Evolutionary conservation across 805 yeast species (phyloP), one percentile per base, ranked within the genome.

Genomic region (Suhomyces emberorum): DNA sequence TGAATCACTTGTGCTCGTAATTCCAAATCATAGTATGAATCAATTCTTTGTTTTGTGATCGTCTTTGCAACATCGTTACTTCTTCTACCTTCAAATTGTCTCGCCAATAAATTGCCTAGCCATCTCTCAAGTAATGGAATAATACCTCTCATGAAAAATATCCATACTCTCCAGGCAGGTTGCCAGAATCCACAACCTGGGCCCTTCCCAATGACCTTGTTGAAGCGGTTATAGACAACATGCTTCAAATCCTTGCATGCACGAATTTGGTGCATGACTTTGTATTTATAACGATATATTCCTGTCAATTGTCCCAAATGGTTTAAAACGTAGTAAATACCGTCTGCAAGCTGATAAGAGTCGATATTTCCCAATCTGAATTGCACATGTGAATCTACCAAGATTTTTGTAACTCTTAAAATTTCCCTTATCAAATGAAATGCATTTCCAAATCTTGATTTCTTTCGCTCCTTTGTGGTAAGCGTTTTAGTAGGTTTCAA

Each of bases 131-230:
- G 65, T 34, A 93, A 60, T 0, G 99, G 98, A 16, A 88, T 82
- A 12, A 81, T 81, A 14, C 99, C 99, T 48, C 98, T 72, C 64
- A 93, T 61, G 59, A 91, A 91, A 35, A 80, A 84, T 1, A 93
- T 67, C 99, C 98, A 93, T 1, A 89, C 91, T 48, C 96, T 69
- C 98, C 98, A 93, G 1, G 96, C 86, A 0, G 98, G 98, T 54
- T 93, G 98, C 99, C 99, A 93, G 58, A 93, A 85, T 1, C 99
- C 99, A 65, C 95, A 86, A 0, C 98, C 98, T 1, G 98, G 98
- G 2, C 98, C 98, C 54, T 91, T 93, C 0, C 97, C 97, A 17
- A 93, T 84, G n/a, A 77, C 68, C 24, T 72, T 70, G 54, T 93
- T 93, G 65, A 93, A 93, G 43, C 83, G 70, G 45, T 86, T 74